Evolutionary conservation across 257 asterid species (phyloP), one percentile per base, ranked within the genome.

Genomic region (Scutellaria galericulata): DNA sequence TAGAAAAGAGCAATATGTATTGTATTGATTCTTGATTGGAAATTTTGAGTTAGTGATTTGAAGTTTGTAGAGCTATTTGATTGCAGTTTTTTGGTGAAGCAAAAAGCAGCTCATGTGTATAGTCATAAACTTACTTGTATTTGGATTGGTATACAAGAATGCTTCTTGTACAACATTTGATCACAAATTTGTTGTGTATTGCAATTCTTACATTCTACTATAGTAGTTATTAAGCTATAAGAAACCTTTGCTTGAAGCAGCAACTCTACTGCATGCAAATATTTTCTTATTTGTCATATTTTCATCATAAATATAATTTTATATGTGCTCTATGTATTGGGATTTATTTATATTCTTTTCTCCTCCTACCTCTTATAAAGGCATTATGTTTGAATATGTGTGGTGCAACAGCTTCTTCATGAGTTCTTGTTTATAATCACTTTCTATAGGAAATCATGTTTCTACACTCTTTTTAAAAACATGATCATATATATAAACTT

Each of bases 21-120:
- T 75, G 74, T 76, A 83, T 66, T 81, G 78, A 82, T 79, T 77
- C 78, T 72, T 79, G 79, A 53, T 77, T 73, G 76, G 57, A 83
- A 80, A 71, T 74, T 81, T 86, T 83, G 86, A 39, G 68, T 72
- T 73, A 66, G 70, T 50, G 74, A 24, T 50, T 54, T 67, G 78
- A 79, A 55, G 83, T 62, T 24, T 70, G 81, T 82, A 75, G 77
- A 68, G 79, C 72, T 40, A 52, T 80, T 76, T 74, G 79, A 60
- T 72, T 74, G 80, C 82, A 51, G 69, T n/a, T 74, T 65, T 40
- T 79, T 70, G 75, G 79, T 68, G 75, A 73, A 72, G 74, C 73
- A 70, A 74, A 62, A 71, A 66, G 56, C 80, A 77, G 78, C 79
- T 69, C 65, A 61, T 78, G 71, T 80, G 85, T 76, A 82, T 80